Conservation (phyloP, 1,139 yeast species). For the Magnusiomyces tetraspermus region DNA sequence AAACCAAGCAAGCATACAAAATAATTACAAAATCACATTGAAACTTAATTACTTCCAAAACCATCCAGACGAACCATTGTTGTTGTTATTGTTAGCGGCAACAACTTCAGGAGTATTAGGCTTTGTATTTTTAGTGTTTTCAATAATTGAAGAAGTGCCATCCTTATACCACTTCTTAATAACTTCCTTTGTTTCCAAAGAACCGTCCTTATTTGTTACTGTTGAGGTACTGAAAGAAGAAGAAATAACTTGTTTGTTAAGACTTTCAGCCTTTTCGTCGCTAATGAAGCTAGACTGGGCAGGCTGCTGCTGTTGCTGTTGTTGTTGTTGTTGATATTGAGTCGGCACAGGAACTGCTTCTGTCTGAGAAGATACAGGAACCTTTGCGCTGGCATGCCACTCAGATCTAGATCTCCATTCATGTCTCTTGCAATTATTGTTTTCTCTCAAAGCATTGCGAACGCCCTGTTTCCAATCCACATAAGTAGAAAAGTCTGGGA, state of each 20-base stretch:
- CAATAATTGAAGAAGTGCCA: constrained; percentile 44
- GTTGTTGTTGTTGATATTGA: too few relatives aligned
- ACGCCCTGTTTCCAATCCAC: constrained; percentile 14
- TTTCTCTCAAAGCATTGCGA: constrained; percentile 5
- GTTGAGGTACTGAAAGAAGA: constrained; percentile 41
- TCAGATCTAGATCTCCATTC: too few relatives aligned
- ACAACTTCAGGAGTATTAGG: too few relatives aligned
- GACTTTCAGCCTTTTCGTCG: neutral
- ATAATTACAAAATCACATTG: too few relatives aligned
- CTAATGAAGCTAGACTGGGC: neutral
- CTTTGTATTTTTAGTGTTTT: constrained; percentile 18
- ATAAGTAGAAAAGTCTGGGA: constrained; percentile 11
- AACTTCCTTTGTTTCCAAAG: constrained; percentile 46
- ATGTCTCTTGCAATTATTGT: neutral
- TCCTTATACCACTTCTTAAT: constrained; percentile 51
- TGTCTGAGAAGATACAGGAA: too few relatives aligned
- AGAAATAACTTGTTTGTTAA: constrained; percentile 37
- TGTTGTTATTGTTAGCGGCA: neutral
- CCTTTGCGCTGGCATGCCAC: too few relatives aligned
- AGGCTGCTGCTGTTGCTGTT: neutral
- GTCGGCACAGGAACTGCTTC: too few relatives aligned
- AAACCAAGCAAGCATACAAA: too few relatives aligned
- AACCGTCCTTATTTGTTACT: constrained; percentile 41
- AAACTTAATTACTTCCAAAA: constrained; percentile 27
- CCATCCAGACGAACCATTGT: constrained; percentile 22